Evolutionary conservation across 495 filamentous ascomycete species (phyloP).

Genomic region (Talaromyces trachyspermus): DNA sequence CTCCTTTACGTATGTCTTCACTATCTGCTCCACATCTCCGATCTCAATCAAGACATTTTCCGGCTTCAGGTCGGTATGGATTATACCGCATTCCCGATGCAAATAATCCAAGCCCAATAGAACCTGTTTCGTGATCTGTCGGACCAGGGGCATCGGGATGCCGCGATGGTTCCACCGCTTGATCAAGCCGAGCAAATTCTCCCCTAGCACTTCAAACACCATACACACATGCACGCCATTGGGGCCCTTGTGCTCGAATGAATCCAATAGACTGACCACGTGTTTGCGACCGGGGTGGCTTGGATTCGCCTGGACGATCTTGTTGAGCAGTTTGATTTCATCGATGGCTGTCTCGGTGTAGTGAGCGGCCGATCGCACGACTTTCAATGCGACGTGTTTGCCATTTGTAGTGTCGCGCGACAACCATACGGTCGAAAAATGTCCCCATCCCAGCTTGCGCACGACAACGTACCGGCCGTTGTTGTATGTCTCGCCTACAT

Average conservation of each 20-base stretch:
- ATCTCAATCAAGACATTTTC: conserved; percentile 99
- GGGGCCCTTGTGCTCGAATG: conserved; percentile 95
- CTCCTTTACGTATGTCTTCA: conserved; percentile 88
- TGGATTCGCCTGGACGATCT: conserved; percentile 90
- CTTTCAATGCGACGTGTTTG: conserved; percentile 96
- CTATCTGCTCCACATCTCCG: conserved; percentile 94
- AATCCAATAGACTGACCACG: conserved; percentile 91
- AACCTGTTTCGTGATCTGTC: conserved; percentile 98
- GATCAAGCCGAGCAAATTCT: conserved; percentile 92
- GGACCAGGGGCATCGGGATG: conserved; percentile 91
- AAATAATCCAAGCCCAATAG: conserved; percentile 92
- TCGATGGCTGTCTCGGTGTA: conserved; percentile 99
- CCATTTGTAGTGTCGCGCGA: conserved; percentile 84
- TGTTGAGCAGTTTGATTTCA: conserved; percentile 96
- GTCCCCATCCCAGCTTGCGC: conserved; percentile 96
- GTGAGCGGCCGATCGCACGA: conserved; percentile 92
- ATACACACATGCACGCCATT: conserved; percentile 97
- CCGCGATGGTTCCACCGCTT: conserved; percentile 97
- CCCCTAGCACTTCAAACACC: conserved; percentile 96
- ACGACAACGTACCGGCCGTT: conserved; percentile 94
- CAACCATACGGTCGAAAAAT: conserved; percentile 98
- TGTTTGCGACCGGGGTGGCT: conserved; percentile 88
- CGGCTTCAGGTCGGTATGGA: conserved; percentile 96
- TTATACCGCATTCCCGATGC: conserved; percentile 96
- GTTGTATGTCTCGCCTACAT: conserved; percentile 92